These are phyloP conservation scores for Colletotrichum tropicicola DNA, from an alignment of 2,329 filamentous ascomycete genomes.

Conservation along the genomic window DNA sequence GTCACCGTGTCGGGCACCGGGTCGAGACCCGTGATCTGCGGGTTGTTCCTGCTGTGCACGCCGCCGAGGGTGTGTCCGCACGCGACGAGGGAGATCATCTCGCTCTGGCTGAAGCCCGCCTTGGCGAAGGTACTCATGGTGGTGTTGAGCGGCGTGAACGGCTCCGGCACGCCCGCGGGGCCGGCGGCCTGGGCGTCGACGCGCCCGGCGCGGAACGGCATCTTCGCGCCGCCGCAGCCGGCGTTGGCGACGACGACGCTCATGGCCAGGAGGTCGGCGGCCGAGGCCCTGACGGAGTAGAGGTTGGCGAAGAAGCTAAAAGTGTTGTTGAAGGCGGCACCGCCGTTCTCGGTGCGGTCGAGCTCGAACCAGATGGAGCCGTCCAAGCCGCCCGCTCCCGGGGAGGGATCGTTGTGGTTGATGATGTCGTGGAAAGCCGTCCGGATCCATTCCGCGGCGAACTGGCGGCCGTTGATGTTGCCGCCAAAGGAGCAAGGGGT, in stretches of 20 bases:
- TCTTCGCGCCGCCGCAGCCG: constrained; percentile 34
- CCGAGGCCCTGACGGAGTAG: constrained; percentile 33
- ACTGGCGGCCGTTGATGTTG: constrained; percentile 35
- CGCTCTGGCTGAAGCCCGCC: constrained; percentile 33
- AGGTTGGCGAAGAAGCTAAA: constrained; percentile 34
- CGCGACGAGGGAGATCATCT: constrained; percentile 38
- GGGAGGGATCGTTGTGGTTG: constrained; percentile 35
- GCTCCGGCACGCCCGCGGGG: constrained; percentile 36
- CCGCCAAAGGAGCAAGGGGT: constrained; percentile 33
- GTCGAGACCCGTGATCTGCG: constrained; percentile 32
- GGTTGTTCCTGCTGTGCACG: constrained; percentile 36
- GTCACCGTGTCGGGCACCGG: constrained; percentile 40
- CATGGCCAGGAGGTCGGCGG: constrained; percentile 43
- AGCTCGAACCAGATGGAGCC: constrained; percentile 42
- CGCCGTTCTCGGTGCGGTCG: constrained; percentile 39
- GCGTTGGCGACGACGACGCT: constrained; percentile 36
- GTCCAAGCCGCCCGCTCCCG: constrained; percentile 40
- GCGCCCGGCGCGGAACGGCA: constrained; percentile 37
- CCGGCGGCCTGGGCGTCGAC: constrained; percentile 37
- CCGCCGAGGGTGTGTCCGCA: constrained; percentile 38
- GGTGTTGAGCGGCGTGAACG: constrained; percentile 33
- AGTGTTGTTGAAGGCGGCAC: constrained; percentile 41
- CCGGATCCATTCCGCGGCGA: constrained; percentile 42
- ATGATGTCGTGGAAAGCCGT: constrained; percentile 42
- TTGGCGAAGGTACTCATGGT: constrained; percentile 34